Evolutionary conservation across 345 rosid genomes (phyloP).

Genomic region (Iberis pinnata): DNA sequence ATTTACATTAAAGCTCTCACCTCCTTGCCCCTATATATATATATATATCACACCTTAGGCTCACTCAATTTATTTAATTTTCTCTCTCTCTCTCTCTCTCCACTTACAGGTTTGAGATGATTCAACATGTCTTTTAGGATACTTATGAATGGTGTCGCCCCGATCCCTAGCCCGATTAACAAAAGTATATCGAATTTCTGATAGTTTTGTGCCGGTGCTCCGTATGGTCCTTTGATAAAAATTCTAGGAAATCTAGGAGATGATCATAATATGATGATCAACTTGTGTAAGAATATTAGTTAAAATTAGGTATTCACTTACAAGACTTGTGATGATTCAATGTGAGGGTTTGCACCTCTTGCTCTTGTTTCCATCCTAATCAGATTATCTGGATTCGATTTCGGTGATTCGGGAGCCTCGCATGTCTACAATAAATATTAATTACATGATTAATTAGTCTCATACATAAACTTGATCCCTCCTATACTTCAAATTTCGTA

Average conservation of each 20-base stretch:
- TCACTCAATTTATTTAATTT: not conserved
- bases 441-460: not conserved
- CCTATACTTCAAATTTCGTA: too few relatives aligned
- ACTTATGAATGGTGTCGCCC: slow-evolving; percentile 95
- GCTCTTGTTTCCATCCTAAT: slow-evolving; percentile 65
- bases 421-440: slow-evolving; percentile 46
- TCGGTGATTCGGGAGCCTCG: slow-evolving; percentile 37
- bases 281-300: not conserved
- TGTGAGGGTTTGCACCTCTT: slow-evolving; percentile 22
- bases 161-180: slow-evolving; percentile 83
- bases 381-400: slow-evolving; percentile 38
- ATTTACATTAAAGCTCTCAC: slow-evolving; percentile 15
- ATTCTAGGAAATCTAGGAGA: slow-evolving; percentile 71
- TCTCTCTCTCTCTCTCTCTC: not conserved
- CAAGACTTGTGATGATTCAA: slow-evolving; percentile 46
- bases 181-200: slow-evolving; percentile 64
- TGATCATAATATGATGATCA: not conserved
- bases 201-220: slow-evolving; percentile 92
- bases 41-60: too few relatives aligned
- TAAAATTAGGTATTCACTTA: slow-evolving; percentile 23
- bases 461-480: too few relatives aligned
- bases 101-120: slow-evolving; percentile 44
- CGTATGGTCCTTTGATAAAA: slow-evolving; percentile 76
- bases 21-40: slow-evolving; percentile 23
- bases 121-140: slow-evolving; percentile 73